Conservation (phyloP, 257 asterid genomes). For the Scutellaria barbata region DNA sequence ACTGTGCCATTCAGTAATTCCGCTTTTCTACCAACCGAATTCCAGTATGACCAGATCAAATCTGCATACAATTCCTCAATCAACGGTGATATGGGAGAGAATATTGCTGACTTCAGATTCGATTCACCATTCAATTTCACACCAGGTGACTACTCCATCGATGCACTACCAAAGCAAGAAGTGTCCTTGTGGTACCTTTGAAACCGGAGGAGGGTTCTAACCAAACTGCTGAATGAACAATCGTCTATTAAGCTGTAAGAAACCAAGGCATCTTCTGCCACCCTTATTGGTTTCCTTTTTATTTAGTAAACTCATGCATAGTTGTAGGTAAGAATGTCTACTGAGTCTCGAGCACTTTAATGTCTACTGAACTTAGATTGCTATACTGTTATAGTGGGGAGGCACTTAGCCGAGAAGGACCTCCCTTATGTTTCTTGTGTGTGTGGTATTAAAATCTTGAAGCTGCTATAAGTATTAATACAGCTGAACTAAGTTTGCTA, state of each 20-base stretch:
- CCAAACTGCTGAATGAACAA: not conserved
- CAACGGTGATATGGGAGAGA: slow-evolving; percentile 39
- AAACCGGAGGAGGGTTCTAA: slow-evolving; percentile 1
- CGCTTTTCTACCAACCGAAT: slow-evolving; percentile 36
- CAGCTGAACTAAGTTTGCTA: slow-evolving; percentile 22
- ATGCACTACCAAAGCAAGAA: slow-evolving; percentile 48
- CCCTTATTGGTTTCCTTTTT: slow-evolving; percentile 23
- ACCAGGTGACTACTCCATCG: slow-evolving; percentile 44
- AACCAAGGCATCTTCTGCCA: slow-evolving; percentile 25
- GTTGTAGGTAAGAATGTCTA: slow-evolving; percentile 29
- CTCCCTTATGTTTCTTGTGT: slow-evolving; percentile 17
- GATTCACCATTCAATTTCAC: slow-evolving; percentile 48
- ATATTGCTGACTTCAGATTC: slow-evolving; percentile 43
- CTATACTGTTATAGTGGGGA: slow-evolving; percentile 7
- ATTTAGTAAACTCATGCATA: slow-evolving; percentile 36
- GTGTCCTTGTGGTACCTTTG: slow-evolving; percentile 49
- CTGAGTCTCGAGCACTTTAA: slow-evolving; percentile 33
- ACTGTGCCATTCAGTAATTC: slow-evolving; percentile 36
- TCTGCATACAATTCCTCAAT: slow-evolving; percentile 34
- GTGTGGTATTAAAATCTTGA: slow-evolving; percentile 19
- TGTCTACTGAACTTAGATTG: slow-evolving; percentile 27
- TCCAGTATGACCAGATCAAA: slow-evolving; percentile 44
- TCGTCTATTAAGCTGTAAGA: slow-evolving; percentile 23
- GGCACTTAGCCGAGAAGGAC: slow-evolving; percentile 8
- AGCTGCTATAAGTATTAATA: slow-evolving; percentile 20